Evolutionary conservation across 352 stramenopile genomes (phyloP).

Genomic region (Phytophthora sp.): DNA sequence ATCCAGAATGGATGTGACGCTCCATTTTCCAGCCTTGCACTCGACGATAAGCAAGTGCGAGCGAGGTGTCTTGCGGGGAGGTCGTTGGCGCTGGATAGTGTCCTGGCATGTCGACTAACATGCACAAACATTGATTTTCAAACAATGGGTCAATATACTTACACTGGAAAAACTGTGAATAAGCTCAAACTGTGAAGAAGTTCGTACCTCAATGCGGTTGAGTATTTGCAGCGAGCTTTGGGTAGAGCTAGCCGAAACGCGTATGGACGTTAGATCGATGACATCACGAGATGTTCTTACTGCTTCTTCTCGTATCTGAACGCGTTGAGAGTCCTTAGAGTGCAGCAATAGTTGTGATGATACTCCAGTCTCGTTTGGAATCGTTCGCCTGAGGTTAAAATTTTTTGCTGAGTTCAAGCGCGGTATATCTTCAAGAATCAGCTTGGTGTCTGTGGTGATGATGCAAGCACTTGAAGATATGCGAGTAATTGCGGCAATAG

Average conservation of each 20-base stretch:
- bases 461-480: slow-evolving; percentile 34
- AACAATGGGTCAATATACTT: too few relatives aligned
- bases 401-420: background rate
- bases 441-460: slow-evolving; percentile 25
- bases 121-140: too few relatives aligned
- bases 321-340: background rate
- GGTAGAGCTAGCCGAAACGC: slow-evolving; percentile 32
- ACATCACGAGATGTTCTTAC: slow-evolving; percentile 16
- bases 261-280: slow-evolving; percentile 48
- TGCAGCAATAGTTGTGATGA: slow-evolving; percentile 7
- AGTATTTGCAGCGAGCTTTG: slow-evolving; percentile 47
- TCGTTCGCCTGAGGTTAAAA: background rate
- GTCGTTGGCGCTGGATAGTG: background rate
- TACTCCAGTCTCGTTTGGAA: background rate
- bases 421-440: slow-evolving; percentile 30
- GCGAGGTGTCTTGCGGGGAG: slow-evolving; percentile 10
- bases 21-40: slow-evolving; percentile 25
- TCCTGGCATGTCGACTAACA: slow-evolving; percentile 10
- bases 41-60: slow-evolving; percentile 37
- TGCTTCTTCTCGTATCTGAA: slow-evolving; percentile 4
- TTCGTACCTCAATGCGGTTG: slow-evolving; percentile 22
- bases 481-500: slow-evolving; percentile 28
- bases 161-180: too few relatives aligned
- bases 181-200: too few relatives aligned
- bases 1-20: slow-evolving; percentile 20